Base-by-base conservation (phyloP, 805 yeast genomes). In the Metschnikowia picachoensis region DNA sequence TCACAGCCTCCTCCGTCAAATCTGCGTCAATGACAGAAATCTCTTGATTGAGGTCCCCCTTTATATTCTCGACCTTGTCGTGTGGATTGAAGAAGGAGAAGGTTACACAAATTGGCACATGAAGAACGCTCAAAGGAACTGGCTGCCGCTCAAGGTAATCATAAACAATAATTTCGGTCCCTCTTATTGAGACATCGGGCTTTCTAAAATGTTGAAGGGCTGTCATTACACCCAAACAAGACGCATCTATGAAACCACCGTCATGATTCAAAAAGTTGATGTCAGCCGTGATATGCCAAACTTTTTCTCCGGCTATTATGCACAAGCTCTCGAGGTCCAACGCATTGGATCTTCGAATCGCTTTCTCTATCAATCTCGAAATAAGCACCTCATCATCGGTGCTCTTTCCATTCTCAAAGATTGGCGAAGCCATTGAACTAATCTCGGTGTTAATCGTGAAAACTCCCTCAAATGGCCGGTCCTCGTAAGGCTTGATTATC, bases 261-360 rank as follows among this genome's bases (percentile, higher is more conserved):
- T 94, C 99, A 60, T 81, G 89, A 61, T 90, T 85, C 47, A 94
- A 67, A 57, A 87, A 87, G 60, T 90, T 95, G 14, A 94, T 80
- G 60, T 91, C 97, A 0, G 95, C 97, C 47, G 95, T 77, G 11
- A 94, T 73, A 46, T 82, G 76, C 99, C 99, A 94, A 60, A 95
- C 90, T 53, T 88, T 84, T 44, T 82, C 77, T 2, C 97, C 98
- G 0, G 97, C 95, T 17, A 87, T 79, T 37, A 94, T 88, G 68
- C 98, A 92, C 37, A 94, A 68, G 40, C 88, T 80, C 63, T 94
- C 99, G 35, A 92, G 75, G 65, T 94, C 99, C 37, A 94, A 68
- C 0, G 98, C 96, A 51, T 87, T 87, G 1, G 96, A 86, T 60
- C 97, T 76, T 59, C 96, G 78, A 39, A 94, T 83, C 1, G 97